Evolutionary conservation across 768 basidiomycete genomes (phyloP), one percentile per base, ranked within the genome.

Genomic region (Strobilomyces confusus): DNA sequence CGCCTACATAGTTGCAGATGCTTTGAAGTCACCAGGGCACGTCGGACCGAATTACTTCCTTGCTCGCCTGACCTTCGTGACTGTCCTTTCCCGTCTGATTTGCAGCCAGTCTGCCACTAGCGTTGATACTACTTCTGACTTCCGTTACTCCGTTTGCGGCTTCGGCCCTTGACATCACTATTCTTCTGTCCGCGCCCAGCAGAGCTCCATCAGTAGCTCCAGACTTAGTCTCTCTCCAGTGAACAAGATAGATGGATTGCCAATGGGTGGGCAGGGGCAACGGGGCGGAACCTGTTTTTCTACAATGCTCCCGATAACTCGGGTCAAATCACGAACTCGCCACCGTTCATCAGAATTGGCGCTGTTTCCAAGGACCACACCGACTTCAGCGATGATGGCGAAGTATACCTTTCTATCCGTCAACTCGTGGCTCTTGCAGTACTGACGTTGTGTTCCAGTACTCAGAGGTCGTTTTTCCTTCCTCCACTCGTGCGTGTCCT

Each of bases 201-300:
- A 55, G 44, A 37, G 73, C 80, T 4, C 63, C 70, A 9, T 52
- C 53, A 1, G 66, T 85, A 1, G 67, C 72, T 9, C 73, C 75
- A 8, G 78, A 78, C 13, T 67, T 85, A 13, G 58, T 87, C 25
- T 84, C 78, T 87, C 58, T 87, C 85, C 29, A 78, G 87, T 48
- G 87, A 87, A 60, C 80, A 84, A 65, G 86, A 88, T 58, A 73
- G 81, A 30, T 87, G 84, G 84, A n/a, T n/a, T n/a, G n/a, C n/a
- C n/a, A 71, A 74, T 9, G 85, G 86, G 55, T 89, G 86, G 86
- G 69, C 70, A 11, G 86, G 87, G 13, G 73, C 73, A 11, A 54
- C 59, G 7, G 67, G 74, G 3, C 72, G 70, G 32, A 87, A 88
- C 60, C 52, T 75, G 17, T 87, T 86, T 67, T 79, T 83, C 55